Base-by-base conservation (phyloP, 2,329 filamentous ascomycete species). In the Aspergillus sp. region DNA sequence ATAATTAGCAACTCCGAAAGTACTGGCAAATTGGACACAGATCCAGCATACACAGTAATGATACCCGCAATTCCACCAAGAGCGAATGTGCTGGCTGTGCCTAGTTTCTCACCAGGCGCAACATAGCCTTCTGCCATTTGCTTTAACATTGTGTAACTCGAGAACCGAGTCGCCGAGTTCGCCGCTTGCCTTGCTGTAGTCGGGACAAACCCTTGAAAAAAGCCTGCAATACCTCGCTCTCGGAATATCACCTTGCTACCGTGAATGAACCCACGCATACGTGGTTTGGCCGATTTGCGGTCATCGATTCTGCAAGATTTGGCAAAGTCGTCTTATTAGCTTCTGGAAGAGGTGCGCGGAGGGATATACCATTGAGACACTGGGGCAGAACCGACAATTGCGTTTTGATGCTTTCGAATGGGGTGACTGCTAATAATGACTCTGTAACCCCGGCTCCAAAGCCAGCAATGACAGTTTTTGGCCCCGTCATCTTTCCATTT, bases 381-480 rank as follows among this genome's bases (percentile, higher is more conserved):
- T n/a, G 41, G 50, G 56, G 66, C 17, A 66, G 51, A 54, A 77
- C 81, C 57, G 75, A 91, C 85, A 99, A 82, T 69, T 96, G 96
- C 54, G 95, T 99, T 84, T 99, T 99, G 80, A 99, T 97, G 72
- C 92, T 96, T 81, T 99, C 95, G 62, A 96, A 97, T 0, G 95
- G 95, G 38, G 95, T 99, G 38, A 99, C 95, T 11, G 95, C 95
- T 3, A 99, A 81, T 55, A 97, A 80, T 3, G 91, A 96, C 81
- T 99, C 95, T 3, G 94, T 98, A 55, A 96, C 91, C 60, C 95
- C 95, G 8, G 95, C 95, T 62, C 94, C 92, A 73, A 99, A 97
- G 3, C 95, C 95, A 46, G 93, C 93, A 61, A 97, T 86, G 1
- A 98, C 95, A 1, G 94, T 98, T 67, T 90, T 86, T 15, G 94